Evolutionary conservation across 1,284 basidiomycete species (phyloP).

Genomic region (Kalmanozyma brasiliensis): DNA sequence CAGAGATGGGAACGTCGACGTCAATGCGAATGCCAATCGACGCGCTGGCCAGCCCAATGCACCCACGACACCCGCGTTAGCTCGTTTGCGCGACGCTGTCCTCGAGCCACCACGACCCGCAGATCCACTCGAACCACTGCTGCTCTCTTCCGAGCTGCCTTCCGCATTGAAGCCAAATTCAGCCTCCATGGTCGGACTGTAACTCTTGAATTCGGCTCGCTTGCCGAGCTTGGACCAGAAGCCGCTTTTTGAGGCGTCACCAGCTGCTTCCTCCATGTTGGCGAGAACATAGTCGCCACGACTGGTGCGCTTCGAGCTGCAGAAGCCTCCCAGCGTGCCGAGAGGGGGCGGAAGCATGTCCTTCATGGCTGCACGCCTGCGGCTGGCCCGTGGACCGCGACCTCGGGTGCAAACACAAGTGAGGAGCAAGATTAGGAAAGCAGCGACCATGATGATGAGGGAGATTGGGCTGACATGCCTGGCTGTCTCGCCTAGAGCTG

Average conservation of each 20-base stretch:
- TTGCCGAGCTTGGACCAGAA: conserved; percentile 48
- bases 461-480: conserved; percentile 35
- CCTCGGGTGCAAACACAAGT: conserved; percentile 53
- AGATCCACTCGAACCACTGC: conserved; percentile 27
- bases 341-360: conserved; percentile 54
- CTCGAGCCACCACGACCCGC: conserved; percentile 16
- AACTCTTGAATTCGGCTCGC: conserved; percentile 31
- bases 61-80: conserved; percentile 20
- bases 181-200: conserved; percentile 47
- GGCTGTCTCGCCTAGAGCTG: conserved; percentile 25
- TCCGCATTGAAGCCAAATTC: conserved; percentile 50
- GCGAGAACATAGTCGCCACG: conserved; percentile 61
- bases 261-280: conserved; percentile 58
- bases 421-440: conserved; percentile 44
- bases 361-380: conserved; percentile 44
- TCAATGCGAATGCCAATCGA: conserved; percentile 25
- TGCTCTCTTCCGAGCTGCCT: conserved; percentile 51
- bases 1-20: conserved; percentile 32
- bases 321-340: conserved; percentile 47
- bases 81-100: conserved; percentile 20
- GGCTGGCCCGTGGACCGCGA: conserved; percentile 38
- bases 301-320: conserved; percentile 29
- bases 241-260: conserved; percentile 25
- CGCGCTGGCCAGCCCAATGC: conserved; percentile 38
- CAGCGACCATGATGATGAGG: conserved; percentile 31